Conservation (phyloP, 1,284 basidiomycete genomes). For the Butyriboletus appendiculatus region DNA sequence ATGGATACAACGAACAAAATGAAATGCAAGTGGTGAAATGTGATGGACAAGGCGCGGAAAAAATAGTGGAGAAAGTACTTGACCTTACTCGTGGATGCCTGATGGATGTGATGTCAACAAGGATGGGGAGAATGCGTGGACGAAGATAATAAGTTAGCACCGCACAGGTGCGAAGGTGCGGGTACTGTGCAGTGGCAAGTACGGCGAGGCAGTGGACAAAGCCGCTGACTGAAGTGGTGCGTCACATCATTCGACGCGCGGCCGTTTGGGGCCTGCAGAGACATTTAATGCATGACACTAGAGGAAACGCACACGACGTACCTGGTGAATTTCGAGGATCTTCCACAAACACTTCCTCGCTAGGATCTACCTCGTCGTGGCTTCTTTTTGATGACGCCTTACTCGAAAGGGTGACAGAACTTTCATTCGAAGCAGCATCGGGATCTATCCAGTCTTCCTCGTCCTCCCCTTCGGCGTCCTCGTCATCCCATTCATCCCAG, state of each 20-base stretch:
- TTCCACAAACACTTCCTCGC: conserved; percentile 35
- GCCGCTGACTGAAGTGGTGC: neutral
- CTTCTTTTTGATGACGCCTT: conserved; percentile 46
- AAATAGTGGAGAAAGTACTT: conserved; percentile 26
- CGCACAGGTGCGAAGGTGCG: conserved; percentile 8
- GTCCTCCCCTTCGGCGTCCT: conserved; percentile 44
- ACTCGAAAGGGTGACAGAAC: conserved; percentile 49
- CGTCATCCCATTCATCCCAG: conserved; percentile 40
- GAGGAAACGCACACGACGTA: conserved; percentile 25
- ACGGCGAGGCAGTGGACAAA: neutral
- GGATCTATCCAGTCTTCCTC: conserved; percentile 39
- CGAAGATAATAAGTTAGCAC: conserved; percentile 33
- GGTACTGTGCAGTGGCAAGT: neutral
- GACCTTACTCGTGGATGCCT: conserved; percentile 27
- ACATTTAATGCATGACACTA: conserved; percentile 1
- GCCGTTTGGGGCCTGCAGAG: conserved; percentile 38
- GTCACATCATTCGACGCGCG: conserved; percentile 34
- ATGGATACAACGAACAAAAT: conserved; percentile 10
- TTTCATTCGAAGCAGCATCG: conserved; percentile 39
- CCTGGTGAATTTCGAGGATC: conserved; percentile 47
- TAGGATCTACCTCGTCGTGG: conserved; percentile 48
- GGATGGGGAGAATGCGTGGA: conserved; percentile 10
- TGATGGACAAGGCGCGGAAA: conserved; percentile 1
- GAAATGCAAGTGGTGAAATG: conserved; percentile 3
- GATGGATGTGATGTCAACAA: conserved; percentile 7